A percentile compares a stretch with the other conserved stretches of the same genome.
phyloP scores from a whole-genome alignment of 495 filamentous ascomycete genomes.

The Aspergillus bridgeri region DNA sequence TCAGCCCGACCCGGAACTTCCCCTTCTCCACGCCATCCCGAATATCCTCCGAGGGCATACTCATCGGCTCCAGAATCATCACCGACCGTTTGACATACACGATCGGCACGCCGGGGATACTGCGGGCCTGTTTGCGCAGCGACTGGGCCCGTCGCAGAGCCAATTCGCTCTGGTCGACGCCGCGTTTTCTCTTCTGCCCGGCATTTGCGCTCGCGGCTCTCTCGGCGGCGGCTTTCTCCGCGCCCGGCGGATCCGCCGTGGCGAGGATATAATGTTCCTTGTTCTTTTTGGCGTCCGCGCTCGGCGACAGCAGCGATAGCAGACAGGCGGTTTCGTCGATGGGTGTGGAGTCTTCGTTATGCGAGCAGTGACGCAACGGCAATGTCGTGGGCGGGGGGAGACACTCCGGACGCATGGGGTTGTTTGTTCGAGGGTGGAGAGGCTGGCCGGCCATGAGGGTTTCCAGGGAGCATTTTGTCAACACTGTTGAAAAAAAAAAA shows the following conservation, averaged over 20 bases:
- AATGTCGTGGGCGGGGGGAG: slow-evolving; percentile 50
- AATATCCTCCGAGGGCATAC: slow-evolving; percentile 54
- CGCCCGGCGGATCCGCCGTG: slow-evolving; percentile 47
- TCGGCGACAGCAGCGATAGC: slow-evolving; percentile 71
- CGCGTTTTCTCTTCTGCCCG: slow-evolving; percentile 29
- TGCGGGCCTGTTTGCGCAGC: slow-evolving; percentile 33
- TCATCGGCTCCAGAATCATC: slow-evolving; percentile 90
- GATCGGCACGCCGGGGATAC: slow-evolving; percentile 69
- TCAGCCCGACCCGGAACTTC: slow-evolving; percentile 74
- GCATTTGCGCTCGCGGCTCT: slow-evolving; percentile 23
- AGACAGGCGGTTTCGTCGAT: slow-evolving; percentile 77
- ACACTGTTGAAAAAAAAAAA: slow-evolving; percentile 35
- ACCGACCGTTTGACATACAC: slow-evolving; percentile 83
- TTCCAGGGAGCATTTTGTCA: slow-evolving; percentile 58
- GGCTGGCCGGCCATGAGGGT: slow-evolving; percentile 44
- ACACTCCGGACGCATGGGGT: slow-evolving; percentile 37
- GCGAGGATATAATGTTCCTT: slow-evolving; percentile 90
- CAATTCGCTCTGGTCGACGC: slow-evolving; percentile 15
- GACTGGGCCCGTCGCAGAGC: slow-evolving; percentile 31
- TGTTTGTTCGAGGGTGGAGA: slow-evolving; percentile 44
- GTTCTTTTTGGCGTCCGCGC: slow-evolving; percentile 58
- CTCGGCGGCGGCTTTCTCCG: slow-evolving; percentile 24
- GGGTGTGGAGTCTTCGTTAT: slow-evolving; percentile 75
- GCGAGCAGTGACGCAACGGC: slow-evolving; percentile 84
- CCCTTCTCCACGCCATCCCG: slow-evolving; percentile 65